Evolutionary conservation across 192 early-diverging fungal species (phyloP), one percentile per base, ranked within the genome.

Genomic region (Kickxella alabastrina): DNA sequence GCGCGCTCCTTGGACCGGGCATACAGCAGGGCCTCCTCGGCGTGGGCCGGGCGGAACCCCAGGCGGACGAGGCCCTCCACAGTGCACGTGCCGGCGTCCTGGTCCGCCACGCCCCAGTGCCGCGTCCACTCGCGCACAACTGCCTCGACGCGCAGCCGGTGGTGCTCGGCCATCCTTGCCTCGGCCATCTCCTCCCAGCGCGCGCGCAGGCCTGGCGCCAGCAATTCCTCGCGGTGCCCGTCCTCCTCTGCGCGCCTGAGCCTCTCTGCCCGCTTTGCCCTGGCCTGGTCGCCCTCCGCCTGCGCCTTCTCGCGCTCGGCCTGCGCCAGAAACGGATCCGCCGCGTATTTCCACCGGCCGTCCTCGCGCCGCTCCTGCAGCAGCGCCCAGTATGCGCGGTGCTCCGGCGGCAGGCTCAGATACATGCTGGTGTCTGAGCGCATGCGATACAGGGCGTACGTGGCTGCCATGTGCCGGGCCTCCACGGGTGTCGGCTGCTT

Each of bases 271-370:
- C 9, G 15, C 22, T 62, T 63, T 6, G 31, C 55, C 2, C 50
- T 22, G 18, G 21, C 53, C 24, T 2, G 37, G 18, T 32, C 39
- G 0, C 24, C n/a, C 26, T 51, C 61, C 14, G 37, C 60, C 22
- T 43, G 52, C 50, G 67, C 62, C 54, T 54, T 42, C 29, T 82
- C 43, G 42, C 51, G 68, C 1, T 71, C 74, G 1, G 78, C 58
- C 10, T 83, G 65, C 17, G 80, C 80, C 6, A 70, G 77, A 66
- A 93, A 95, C 18, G 93, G 93, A 70, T 96, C 93, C 10, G 72
- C 65, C 0, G 80, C 60, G 64, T 88, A 95, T 18, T 80, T 68
- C 75, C 83, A 82, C 15, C 57, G 46, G 1, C 55, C 65, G 5
- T 62, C 55, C 15, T 74, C 67, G 25, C 71, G 79, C 32, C 77